Evolutionary conservation across 495 filamentous ascomycete species (phyloP), one percentile per base, ranked within the genome.

Genomic region (Talaromyces stipitatus): DNA sequence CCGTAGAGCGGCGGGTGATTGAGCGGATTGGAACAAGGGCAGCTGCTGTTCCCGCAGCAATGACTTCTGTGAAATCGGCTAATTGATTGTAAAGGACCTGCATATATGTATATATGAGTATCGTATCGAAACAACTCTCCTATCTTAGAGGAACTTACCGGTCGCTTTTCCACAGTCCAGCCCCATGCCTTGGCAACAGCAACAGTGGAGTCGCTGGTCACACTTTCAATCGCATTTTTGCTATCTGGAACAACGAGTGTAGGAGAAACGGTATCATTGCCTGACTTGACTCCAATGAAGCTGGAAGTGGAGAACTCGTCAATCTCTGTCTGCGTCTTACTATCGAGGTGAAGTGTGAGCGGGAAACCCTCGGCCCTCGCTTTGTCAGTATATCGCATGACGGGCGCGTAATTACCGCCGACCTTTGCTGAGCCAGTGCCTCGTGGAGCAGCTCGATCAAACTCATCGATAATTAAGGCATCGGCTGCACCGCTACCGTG

Each of bases 11-110:
- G 16, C 53, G 53, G 4, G 86, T 86, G 62, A 95, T 91, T 29
- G 84, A 88, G 54, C 82, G 83, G 67, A 95, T 89, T 1, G 90
- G 90, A 5, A 92, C 87, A 14, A 95, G 73, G 3, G 86, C 84
- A 0, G 90, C 90, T 0, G 90, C 90, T 3, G 90, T 94, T 3
- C 90, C 90, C 2, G 86, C 90, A 0, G 90, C 90, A 65, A 92
- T 74, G 46, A 95, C 83, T 64, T 95, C 90, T 45, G 68, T 74
- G 73, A 95, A 95, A 2, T 64, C 64, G 7, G 76, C 68, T 7
- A 92, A 75, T 57, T 94, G 88, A 3, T 74, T 68, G 66, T 89
- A 89, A 57, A 81, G 80, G 67, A 92, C 87, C 79, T 78, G 57
- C 51, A 29, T 29, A 4, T 8, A 29, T 29, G 28, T 29, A 8